Base-by-base conservation (phyloP, 2,329 filamentous ascomycete species). In the Aureobasidium sp. region DNA sequence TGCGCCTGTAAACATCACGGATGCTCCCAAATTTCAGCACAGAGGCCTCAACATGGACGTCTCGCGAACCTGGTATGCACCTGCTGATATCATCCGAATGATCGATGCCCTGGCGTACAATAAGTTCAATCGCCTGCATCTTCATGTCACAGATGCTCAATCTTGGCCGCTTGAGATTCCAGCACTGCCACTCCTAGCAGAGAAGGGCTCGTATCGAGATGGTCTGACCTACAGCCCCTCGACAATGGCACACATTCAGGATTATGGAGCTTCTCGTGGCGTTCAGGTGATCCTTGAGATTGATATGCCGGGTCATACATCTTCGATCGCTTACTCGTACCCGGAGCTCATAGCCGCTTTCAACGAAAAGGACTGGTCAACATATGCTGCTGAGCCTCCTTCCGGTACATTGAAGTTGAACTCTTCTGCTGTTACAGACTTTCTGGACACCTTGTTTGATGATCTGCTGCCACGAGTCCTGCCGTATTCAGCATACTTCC, bases 81-180 rank as follows among this genome's bases (percentile, higher is more conserved):
- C 87, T 21, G 66, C 74, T 3, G 80, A 86, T 61, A 83, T 95
- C 60, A 76, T 83, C 63, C 81, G 83, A 47, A 88, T 83, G 50
- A 86, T 95, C 59, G 86, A 94, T 63, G 85, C 82, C 35, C 70
- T 86, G 59, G 74, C 85, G 1, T 89, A 82, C 78, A 88, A 84
- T 72, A 93, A 94, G 72, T 79, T 93, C 74, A 93, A 93, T 70
- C 77, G 83, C 5, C 76, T 94, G 53, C 88, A 93, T 68, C 73
- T 91, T 51, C 88, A 94, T 71, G 77, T 85, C 54, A 93, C 87
- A 4, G 88, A 94, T 68, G 83, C 85, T 14, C 88, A 94, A 68
- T 87, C 87, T 3, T 94, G 88, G 85, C 89, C 89, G 0, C 74
- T 95, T 21, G 87, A 89, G 60, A 84, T 95, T 45, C 86, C 87